Evolutionary conservation across 1,139 yeast genomes (phyloP).

Genomic region (Suhomyces choctaworum): DNA sequence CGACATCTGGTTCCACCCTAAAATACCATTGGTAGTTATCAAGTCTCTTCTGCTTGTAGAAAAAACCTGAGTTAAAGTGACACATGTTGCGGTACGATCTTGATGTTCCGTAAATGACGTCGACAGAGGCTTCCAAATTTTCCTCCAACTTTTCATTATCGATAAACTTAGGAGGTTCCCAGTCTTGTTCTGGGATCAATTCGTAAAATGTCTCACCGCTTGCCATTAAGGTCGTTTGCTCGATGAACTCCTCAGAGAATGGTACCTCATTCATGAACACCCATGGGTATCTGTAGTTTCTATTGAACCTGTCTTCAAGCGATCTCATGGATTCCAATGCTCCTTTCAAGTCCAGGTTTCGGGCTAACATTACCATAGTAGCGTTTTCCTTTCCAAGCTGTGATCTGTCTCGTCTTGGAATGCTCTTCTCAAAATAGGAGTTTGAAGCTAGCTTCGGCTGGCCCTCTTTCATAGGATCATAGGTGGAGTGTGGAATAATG

Average conservation of each 20-base stretch:
- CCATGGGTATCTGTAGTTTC: slow-evolving; percentile 48
- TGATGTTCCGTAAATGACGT: slow-evolving; percentile 43
- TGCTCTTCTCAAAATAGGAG: slow-evolving; percentile 37
- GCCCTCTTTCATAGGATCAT: slow-evolving; percentile 13
- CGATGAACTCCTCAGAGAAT: slow-evolving; percentile 41
- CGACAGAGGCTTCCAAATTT: slow-evolving; percentile 25
- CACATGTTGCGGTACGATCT: slow-evolving; percentile 50
- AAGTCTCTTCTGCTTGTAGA: slow-evolving; percentile 42
- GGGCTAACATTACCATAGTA: slow-evolving; percentile 48
- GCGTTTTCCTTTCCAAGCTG: slow-evolving; percentile 53
- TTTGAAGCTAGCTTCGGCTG: slow-evolving; percentile 43
- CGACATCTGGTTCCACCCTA: slow-evolving; percentile 49
- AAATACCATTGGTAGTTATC: slow-evolving; percentile 47
- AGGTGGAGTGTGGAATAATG: too few species aligned
- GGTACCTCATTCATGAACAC: slow-evolving; percentile 48
- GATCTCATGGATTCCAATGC: slow-evolving; percentile 46
- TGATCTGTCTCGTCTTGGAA: slow-evolving; percentile 30
- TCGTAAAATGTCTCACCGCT: slow-evolving; percentile 65
- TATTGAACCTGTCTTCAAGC: slow-evolving; percentile 49
- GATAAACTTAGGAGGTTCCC: slow-evolving; percentile 45
- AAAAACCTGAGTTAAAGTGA: slow-evolving; percentile 49
- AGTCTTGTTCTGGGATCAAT: slow-evolving; percentile 42
- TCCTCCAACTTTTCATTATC: slow-evolving; percentile 30
- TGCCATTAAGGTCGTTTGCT: slow-evolving; percentile 76
- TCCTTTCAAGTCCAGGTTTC: slow-evolving; percentile 43